These are phyloP conservation scores for Teunomyces barrocoloradensis DNA, from an alignment of 805 yeast genomes.

Conservation along the genomic window DNA sequence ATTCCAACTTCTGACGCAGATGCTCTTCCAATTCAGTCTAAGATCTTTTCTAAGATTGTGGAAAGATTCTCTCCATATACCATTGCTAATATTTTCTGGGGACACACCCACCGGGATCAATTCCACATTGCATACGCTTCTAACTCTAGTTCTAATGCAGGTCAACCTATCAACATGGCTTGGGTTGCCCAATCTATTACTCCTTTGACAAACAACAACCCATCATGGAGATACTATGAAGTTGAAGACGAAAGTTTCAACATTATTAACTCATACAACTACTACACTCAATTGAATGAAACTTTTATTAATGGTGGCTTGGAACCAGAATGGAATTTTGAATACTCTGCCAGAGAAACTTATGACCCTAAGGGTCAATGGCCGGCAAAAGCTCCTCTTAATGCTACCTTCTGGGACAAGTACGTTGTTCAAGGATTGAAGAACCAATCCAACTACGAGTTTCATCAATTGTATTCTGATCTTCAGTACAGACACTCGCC, in stretches of 20 bases:
- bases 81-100: constrained; percentile 67
- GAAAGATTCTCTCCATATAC: constrained; percentile 68
- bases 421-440: constrained; percentile 47
- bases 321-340: constrained; percentile 62
- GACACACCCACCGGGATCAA: constrained; percentile 71
- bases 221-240: constrained; percentile 71
- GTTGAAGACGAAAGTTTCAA: constrained; percentile 61
- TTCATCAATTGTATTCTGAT: constrained; percentile 50
- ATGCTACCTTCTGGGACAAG: constrained; percentile 66
- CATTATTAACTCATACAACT: constrained; percentile 58
- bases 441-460: constrained; percentile 31
- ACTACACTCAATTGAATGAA: constrained; percentile 57
- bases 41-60: constrained; percentile 53
- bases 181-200: constrained; percentile 69
- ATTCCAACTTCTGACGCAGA: constrained; percentile 57
- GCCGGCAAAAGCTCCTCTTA: constrained; percentile 60
- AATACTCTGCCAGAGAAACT: constrained; percentile 61
- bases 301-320: constrained; percentile 51
- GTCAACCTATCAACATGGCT: constrained; percentile 49
- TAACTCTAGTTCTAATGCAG: constrained; percentile 31
- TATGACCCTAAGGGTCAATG: constrained; percentile 52
- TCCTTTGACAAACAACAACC: constrained; percentile 58
- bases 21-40: constrained; percentile 60
- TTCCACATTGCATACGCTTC: constrained; percentile 56
- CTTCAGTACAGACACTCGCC: constrained; percentile 56